Evolutionary conservation across 805 yeast genomes (phyloP).

Genomic region (Metschnikowia reukaufii): DNA sequence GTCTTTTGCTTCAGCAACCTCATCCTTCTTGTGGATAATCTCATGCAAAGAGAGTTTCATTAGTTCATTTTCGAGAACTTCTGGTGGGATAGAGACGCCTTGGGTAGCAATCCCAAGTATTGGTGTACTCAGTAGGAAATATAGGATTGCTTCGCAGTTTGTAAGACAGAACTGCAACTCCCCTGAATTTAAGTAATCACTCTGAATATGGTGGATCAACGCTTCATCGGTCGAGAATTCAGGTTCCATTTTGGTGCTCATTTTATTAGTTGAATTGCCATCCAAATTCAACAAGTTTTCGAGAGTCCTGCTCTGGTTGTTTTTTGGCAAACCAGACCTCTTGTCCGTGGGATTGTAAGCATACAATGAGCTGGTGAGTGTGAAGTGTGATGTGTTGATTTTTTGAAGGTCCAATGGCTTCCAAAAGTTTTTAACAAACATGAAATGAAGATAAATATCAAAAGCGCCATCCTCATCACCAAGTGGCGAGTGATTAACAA

Average conservation of each 20-base stretch:
- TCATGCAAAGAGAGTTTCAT: constrained; percentile 27
- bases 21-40: constrained; percentile 22
- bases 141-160: constrained; percentile 43
- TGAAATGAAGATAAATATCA: constrained; percentile 38
- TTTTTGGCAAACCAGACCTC: constrained; percentile 8
- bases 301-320: constrained; percentile 22
- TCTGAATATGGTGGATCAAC: constrained; percentile 28
- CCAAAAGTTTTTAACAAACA: constrained; percentile 37
- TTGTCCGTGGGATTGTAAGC: constrained; percentile 19
- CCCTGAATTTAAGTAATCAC: constrained; percentile 35
- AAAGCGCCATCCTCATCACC: constrained; percentile 11
- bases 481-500: constrained; percentile 30
- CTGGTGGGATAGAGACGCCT: constrained; percentile 10
- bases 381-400: constrained; percentile 17
- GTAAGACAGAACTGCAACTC: constrained; percentile 41
- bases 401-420: constrained; percentile 34
- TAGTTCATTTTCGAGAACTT: constrained; percentile 12
- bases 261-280: constrained; percentile 8
- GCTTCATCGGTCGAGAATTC: constrained; percentile 32
- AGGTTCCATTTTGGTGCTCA: neutral
- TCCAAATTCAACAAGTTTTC: constrained; percentile 34
- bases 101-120: constrained; percentile 27
- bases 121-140: constrained; percentile 38
- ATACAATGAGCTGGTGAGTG: constrained; percentile 14
- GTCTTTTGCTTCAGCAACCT: neutral